Evolutionary conservation across 306 rosid genomes (phyloP), one percentile per base, ranked within the genome.

Genomic region (Sechiopsis laciniata): DNA sequence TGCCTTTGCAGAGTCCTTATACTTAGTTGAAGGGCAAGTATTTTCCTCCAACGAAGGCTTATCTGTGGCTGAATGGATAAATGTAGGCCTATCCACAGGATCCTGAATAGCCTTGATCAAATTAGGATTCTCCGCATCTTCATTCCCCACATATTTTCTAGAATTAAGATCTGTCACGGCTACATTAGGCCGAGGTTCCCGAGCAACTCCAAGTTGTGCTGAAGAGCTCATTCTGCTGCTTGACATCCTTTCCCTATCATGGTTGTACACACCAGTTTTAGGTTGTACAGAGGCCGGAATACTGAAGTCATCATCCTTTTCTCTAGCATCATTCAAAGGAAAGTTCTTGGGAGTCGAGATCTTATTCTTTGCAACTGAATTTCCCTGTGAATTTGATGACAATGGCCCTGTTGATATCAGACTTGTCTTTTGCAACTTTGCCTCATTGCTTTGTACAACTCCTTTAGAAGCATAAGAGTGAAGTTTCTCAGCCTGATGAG

Each of bases 401-500:
- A 74, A 55, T 69, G 74, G 1, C 8, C 72, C 19, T 6, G 72
- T 26, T 71, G 37, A 62, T 19, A 40, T 53, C 26, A 29, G 11
- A 22, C 79, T 74, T 2, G 75, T 56, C 24, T 77, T 80, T 58
- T 62, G 15, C 64, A 70, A 80, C 61, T 75, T 79, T 52, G 42
- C 75, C 12, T 82, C 81, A 74, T 16, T 72, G 71, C 77, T 76
- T 56, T 73, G 65, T 75, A 85, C 80, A 74, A 26, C 78, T 62
- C 80, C 82, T 46, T 56, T 62, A 10, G 84, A 80, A 77, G 69
- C 50, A 77, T 63, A 45, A 20, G 84, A 72, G 50, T 78, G 84
- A 81, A 75, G 81, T 66, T 78, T 82, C 77, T 82, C 84, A 2
- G 79, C 59, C 35, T 67, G 50, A 75, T 73, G 55, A 66, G 88